Percentiles rank a stretch among this genome's conserved stretches.
Evolutionary conservation across 225 moss, liverwort and hornwort genomes (phyloP).

Genomic region (Pseudoscleropodium purum): DNA sequence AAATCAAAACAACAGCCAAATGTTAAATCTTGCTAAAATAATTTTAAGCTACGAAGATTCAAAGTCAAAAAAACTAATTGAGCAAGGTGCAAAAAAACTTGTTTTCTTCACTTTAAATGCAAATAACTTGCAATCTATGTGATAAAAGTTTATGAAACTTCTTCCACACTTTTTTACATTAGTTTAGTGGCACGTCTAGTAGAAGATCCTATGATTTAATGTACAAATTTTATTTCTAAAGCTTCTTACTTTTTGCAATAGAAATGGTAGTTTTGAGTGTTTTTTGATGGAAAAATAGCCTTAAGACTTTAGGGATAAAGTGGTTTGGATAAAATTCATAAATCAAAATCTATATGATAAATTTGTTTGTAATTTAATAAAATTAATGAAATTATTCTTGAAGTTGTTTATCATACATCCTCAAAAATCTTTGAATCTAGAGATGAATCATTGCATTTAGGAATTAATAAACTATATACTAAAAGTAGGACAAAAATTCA

Average conservation of each 20-base stretch:
- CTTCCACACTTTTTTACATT: not conserved
- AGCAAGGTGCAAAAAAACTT: not conserved
- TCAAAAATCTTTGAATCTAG: not conserved
- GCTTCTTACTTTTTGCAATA: not conserved
- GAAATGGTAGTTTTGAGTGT: not conserved
- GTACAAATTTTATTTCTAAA: too few relatives aligned
- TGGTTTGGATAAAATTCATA: not conserved
- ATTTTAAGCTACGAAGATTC: not conserved
- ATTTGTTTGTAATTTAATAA: not conserved
- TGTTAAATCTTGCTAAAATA: too few relatives aligned
- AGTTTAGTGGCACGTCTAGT: not conserved
- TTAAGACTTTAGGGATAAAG: rapidly evolving
- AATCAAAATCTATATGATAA: not conserved
- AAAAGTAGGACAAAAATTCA: not conserved
- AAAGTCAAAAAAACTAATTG: not conserved
- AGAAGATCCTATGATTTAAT: not conserved
- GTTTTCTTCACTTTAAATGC: not conserved
- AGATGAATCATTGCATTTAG: not conserved
- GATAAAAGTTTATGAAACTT: not conserved
- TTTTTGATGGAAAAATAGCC: not conserved
- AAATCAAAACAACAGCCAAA: too few relatives aligned
- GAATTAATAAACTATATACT: not conserved
- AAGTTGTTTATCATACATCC: not conserved
- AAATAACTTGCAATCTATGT: not conserved
- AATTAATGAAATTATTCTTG: not conserved